Evolutionary conservation across 345 rosid species (phyloP).

Genomic region (Eucalyptus melliodora): DNA sequence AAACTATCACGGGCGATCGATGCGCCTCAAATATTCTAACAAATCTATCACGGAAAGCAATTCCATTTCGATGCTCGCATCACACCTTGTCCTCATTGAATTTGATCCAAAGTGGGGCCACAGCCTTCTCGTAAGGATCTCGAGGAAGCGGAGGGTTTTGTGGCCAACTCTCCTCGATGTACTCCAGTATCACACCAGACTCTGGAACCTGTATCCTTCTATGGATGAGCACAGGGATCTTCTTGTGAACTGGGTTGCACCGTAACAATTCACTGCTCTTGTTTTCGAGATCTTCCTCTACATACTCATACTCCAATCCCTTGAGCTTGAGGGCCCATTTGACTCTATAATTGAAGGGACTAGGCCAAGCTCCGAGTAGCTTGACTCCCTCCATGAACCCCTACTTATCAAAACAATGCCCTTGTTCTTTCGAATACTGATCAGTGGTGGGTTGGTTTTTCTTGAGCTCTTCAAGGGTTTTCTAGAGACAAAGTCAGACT

Average conservation of each 20-base stretch:
- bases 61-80: background rate
- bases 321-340: slow-evolving; percentile 19
- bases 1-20: background rate
- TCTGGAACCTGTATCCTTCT: slow-evolving; percentile 11
- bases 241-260: slow-evolving; percentile 16
- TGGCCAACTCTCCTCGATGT: slow-evolving; percentile 20
- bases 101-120: slow-evolving; percentile 14
- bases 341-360: slow-evolving; percentile 15
- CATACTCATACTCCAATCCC: slow-evolving; percentile 7
- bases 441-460: background rate
- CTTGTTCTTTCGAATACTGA: background rate
- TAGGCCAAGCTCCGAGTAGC: slow-evolving; percentile 10
- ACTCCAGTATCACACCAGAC: slow-evolving; percentile 14
- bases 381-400: slow-evolving; percentile 1
- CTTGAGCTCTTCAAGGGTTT: background rate
- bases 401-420: background rate
- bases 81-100: slow-evolving; percentile 16
- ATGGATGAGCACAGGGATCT: slow-evolving; percentile 25
- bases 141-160: slow-evolving; percentile 8
- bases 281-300: slow-evolving; percentile 10
- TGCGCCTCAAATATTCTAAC: background rate
- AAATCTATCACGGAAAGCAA: background rate
- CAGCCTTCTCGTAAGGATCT: slow-evolving; percentile 9
- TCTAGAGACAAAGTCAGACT: background rate
- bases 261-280: slow-evolving; percentile 11